Evolutionary conservation across 352 stramenopile genomes (phyloP).

Genomic region (Saprolegnia diclina): DNA sequence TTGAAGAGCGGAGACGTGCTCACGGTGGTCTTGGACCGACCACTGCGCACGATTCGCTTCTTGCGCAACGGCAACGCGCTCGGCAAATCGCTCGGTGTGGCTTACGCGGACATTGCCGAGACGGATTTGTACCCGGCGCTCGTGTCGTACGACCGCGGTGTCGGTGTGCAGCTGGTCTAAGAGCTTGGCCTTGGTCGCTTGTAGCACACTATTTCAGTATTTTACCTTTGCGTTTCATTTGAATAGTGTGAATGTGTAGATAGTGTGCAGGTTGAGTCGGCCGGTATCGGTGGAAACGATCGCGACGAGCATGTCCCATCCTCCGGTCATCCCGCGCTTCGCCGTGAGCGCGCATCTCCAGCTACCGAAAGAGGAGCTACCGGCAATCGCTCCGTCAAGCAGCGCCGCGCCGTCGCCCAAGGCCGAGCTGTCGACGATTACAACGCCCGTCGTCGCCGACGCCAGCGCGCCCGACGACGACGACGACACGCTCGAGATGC

Average conservation of each 20-base stretch:
- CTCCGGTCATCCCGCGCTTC: too few relatives aligned
- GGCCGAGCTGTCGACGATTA: too few relatives aligned
- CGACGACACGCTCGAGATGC: neutral
- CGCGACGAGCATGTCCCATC: too few relatives aligned
- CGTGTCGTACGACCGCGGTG: constrained; percentile 17
- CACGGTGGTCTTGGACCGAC: constrained; percentile 13
- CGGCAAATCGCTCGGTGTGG: constrained; percentile 11
- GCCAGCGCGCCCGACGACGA: neutral
- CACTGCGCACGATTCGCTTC: constrained; percentile 14
- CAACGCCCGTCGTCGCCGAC: too few relatives aligned
- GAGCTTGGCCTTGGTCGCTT: neutral
- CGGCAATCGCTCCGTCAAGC: too few relatives aligned
- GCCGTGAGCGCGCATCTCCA: too few relatives aligned
- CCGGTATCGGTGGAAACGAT: too few relatives aligned
- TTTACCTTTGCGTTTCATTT: neutral
- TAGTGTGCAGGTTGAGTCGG: too few relatives aligned
- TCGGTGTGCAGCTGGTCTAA: constrained; percentile 9
- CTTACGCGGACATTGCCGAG: constrained; percentile 17
- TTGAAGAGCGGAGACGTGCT: constrained; percentile 22
- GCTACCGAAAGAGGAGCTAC: too few relatives aligned
- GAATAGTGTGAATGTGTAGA: too few relatives aligned
- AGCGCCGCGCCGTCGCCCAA: too few relatives aligned
- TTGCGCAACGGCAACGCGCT: constrained; percentile 14
- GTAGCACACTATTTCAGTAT: neutral
- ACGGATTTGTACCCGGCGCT: constrained; percentile 13